A percentile compares a stretch with the other conserved stretches of the same genome.
Conservation (phyloP, 768 basidiomycete species). For the Austroboletus festivus region DNA sequence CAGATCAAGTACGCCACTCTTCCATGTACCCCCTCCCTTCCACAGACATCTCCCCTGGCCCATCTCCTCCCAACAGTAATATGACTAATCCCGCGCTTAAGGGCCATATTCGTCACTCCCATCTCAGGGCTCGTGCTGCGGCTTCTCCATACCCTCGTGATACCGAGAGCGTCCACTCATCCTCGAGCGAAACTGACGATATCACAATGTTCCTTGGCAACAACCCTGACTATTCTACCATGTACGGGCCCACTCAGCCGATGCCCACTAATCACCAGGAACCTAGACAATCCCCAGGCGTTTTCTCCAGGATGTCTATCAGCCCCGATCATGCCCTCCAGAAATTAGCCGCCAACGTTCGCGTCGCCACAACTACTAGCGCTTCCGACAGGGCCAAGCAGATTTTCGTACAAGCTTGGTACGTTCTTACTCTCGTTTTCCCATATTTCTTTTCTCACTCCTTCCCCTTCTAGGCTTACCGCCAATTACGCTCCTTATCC, state of each 20-base stretch:
- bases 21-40: conserved; percentile 42
- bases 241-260: conserved; percentile 51
- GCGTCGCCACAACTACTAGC: conserved; percentile 85
- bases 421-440: conserved; percentile 32
- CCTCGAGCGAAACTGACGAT: conserved; percentile 87
- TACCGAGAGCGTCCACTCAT: conserved; percentile 82
- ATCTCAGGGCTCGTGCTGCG: conserved; percentile 75
- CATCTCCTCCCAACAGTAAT: conserved; percentile 76
- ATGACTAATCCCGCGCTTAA: conserved; percentile 74
- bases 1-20: conserved; percentile 45
- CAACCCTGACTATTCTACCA: conserved; percentile 60
- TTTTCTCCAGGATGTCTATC: conserved; percentile 75
- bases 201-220: conserved; percentile 70
- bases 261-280: conserved; percentile 40
- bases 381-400: conserved; percentile 90
- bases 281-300: conserved; percentile 60
- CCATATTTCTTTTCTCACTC: conserved; percentile 17
- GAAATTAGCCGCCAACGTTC: conserved; percentile 83
- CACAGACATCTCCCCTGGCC: conserved; percentile 43
- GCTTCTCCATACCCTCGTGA: conserved; percentile 86
- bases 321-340: conserved; percentile 76
- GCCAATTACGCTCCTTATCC: conserved; percentile 90
- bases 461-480: conserved; percentile 60
- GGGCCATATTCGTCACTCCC: conserved; percentile 69
- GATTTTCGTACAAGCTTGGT: conserved; percentile 93